These are phyloP conservation scores for Adansonia madagascariensis DNA, from an alignment of 441 rosid species.

Conservation along the genomic window DNA sequence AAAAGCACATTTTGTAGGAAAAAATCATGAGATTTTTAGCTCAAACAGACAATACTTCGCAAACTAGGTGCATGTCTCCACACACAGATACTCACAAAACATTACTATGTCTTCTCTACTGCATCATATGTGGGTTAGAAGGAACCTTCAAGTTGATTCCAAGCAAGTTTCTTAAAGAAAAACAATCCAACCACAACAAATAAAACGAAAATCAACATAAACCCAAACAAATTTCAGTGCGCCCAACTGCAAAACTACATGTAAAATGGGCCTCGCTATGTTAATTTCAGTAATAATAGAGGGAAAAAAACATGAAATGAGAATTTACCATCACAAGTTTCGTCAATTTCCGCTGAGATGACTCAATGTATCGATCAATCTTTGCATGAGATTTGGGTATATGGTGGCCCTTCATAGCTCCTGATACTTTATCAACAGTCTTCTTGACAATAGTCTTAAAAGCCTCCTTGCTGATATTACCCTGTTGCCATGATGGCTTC, in stretches of 20 bases:
- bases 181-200: background rate
- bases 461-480: constrained; percentile 96
- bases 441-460: constrained; percentile 91
- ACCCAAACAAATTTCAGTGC: constrained; percentile 23
- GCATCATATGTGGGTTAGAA: background rate
- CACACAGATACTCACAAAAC: background rate
- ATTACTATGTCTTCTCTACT: background rate
- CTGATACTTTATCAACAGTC: constrained; percentile 84
- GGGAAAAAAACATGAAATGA: background rate
- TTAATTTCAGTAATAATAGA: background rate
- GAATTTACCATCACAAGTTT: constrained; percentile 86
- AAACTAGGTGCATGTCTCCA: background rate
- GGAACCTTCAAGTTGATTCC: background rate
- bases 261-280: background rate
- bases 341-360: constrained; percentile 72
- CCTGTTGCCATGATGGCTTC: constrained; percentile 89
- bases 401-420: constrained; percentile 73
- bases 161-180: background rate
- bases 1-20: too few relatives aligned
- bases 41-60: background rate
- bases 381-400: constrained; percentile 80
- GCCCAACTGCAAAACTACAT: background rate
- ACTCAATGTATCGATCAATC: constrained; percentile 78
- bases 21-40: too few relatives aligned
- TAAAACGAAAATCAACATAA: background rate